Evolutionary conservation across 176 grass and related monocot genomes (phyloP).

Genomic region (Avena eriantha): DNA sequence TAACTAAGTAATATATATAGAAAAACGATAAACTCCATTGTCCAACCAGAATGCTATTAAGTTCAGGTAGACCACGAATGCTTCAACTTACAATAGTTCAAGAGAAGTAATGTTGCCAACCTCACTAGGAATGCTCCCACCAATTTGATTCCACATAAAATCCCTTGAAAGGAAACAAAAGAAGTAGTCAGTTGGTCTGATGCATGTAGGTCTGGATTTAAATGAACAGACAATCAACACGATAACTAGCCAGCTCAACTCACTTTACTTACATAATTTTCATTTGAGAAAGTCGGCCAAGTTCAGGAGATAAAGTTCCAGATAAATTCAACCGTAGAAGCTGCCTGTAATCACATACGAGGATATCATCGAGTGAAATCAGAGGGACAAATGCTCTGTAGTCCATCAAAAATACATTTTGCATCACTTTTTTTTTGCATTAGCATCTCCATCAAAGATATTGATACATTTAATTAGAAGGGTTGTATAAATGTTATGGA

Average conservation of each 20-base stretch:
- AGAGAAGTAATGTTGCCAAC: conserved; percentile 76
- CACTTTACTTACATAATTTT: conserved; percentile 75
- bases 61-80: not conserved
- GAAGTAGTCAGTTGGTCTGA: not conserved
- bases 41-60: conserved; percentile 20
- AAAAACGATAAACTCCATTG: not conserved
- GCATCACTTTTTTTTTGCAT: not conserved
- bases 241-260: conserved; percentile 11
- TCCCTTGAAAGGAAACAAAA: conserved; percentile 61
- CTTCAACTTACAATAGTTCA: conserved; percentile 68
- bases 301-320: conserved; percentile 82
- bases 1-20: conserved; percentile 14
- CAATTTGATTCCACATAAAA: conserved; percentile 82
- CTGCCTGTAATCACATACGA: conserved; percentile 65
- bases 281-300: conserved; percentile 80
- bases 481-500: no score
- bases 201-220: not conserved
- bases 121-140: conserved; percentile 65
- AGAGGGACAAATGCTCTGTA: not conserved
- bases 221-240: conserved; percentile 13
- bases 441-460: conserved; percentile 16
- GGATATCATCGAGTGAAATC: conserved; percentile 35
- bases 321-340: conserved; percentile 73
- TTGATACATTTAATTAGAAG: not conserved
- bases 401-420: not conserved